Evolutionary conservation across 2,329 filamentous ascomycete species (phyloP).

Genomic region (Fusarium newnesense): DNA sequence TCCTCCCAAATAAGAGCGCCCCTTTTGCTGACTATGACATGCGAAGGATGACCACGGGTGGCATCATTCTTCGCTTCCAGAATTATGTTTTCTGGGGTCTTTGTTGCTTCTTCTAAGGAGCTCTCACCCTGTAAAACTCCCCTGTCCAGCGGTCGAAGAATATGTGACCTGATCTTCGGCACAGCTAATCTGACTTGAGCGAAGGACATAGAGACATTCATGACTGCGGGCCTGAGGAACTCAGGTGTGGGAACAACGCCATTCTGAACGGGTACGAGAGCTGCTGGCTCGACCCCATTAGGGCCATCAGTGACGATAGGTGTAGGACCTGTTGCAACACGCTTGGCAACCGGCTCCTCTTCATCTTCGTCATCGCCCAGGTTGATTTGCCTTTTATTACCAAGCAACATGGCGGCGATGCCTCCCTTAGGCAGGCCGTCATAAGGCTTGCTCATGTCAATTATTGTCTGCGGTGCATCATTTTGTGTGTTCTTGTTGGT

Average conservation of each 20-base stretch:
- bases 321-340: constrained; percentile 73
- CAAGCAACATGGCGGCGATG: constrained; percentile 83
- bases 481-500: constrained; percentile 69
- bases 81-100: constrained; percentile 75
- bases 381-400: constrained; percentile 89
- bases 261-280: constrained; percentile 66
- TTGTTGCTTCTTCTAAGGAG: constrained; percentile 69
- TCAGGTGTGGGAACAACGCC: constrained; percentile 79
- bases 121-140: constrained; percentile 65
- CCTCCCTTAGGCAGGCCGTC: constrained; percentile 93
- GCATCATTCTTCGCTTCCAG: constrained; percentile 90
- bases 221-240: constrained; percentile 86
- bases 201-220: constrained; percentile 82
- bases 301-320: constrained; percentile 80
- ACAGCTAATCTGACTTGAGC: constrained; percentile 89
- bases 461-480: constrained; percentile 81
- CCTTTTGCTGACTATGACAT: constrained; percentile 83
- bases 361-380: constrained; percentile 82
- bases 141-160: constrained; percentile 82
- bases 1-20: constrained; percentile 92
- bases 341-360: constrained; percentile 62
- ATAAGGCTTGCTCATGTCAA: constrained; percentile 93
- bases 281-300: constrained; percentile 81
- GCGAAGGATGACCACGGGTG: constrained; percentile 81
- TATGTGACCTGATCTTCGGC: constrained; percentile 84